These are phyloP conservation scores for Diddensiella caesifluorescens DNA, from an alignment of 805 yeast genomes.

Conservation along the genomic window DNA sequence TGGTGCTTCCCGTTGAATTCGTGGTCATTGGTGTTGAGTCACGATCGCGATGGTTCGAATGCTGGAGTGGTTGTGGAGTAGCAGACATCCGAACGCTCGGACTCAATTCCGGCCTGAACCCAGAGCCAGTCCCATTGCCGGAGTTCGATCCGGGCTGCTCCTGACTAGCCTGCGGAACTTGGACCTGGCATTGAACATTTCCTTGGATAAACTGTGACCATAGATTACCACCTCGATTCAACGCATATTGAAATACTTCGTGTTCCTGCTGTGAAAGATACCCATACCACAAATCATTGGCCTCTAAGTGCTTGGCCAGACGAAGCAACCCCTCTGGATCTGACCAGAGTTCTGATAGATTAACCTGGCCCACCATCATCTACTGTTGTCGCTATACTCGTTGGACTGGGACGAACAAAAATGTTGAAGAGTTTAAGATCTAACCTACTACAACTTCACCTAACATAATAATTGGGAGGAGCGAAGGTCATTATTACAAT, in stretches of 20 bases:
- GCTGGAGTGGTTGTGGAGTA: slow-evolving; percentile 4
- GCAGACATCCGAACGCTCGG: slow-evolving; percentile 3
- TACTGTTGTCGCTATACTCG: too few relatives aligned
- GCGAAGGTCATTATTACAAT: too few relatives aligned
- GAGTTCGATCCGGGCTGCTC: slow-evolving; percentile 4
- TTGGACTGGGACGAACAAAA: too few relatives aligned
- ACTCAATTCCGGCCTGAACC: not conserved
- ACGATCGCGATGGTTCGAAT: slow-evolving; percentile 3
- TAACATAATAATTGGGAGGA: too few relatives aligned
- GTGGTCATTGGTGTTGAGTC: not conserved
- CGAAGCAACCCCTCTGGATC: slow-evolving; percentile 18
- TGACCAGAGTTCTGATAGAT: slow-evolving; percentile 19
- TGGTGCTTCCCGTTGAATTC: not conserved
- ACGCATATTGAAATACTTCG: slow-evolving; percentile 30
- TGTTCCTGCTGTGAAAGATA: slow-evolving; percentile 36
- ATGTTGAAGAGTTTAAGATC: too few relatives aligned
- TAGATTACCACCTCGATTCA: slow-evolving; percentile 27
- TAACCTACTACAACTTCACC: too few relatives aligned
- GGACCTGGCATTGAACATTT: slow-evolving; percentile 24
- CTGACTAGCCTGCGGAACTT: slow-evolving; percentile 5
- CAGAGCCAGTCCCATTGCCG: not conserved
- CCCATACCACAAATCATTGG: slow-evolving; percentile 32
- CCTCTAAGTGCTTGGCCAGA: slow-evolving; percentile 26
- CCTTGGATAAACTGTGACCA: slow-evolving; percentile 34
- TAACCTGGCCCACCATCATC: slow-evolving; percentile 6